Conservation (phyloP, 176 grass and related monocot species). For the Aegilops umbellulata region DNA sequence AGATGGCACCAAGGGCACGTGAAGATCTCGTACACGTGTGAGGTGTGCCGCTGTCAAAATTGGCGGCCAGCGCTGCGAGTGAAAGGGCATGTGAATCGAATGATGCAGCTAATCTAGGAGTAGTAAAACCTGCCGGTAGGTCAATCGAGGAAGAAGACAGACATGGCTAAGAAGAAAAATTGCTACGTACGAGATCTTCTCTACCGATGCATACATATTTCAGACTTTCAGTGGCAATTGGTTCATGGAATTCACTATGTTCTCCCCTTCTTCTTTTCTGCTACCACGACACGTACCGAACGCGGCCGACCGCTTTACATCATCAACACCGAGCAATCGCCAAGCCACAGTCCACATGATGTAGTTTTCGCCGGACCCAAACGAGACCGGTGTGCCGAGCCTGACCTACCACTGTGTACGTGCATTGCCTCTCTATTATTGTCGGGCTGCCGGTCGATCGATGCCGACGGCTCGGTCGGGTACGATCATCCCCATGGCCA, state of each 20-base stretch:
- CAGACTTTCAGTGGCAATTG: no score
- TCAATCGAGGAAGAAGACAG: no score
- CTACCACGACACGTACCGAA: background rate
- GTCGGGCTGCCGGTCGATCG: background rate
- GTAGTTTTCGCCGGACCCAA: background rate
- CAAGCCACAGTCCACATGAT: background rate
- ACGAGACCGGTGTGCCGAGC: background rate
- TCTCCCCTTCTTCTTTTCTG: no score
- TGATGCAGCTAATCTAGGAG: no score
- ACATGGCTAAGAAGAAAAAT: no score
- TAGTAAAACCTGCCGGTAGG: no score
- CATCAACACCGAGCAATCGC: background rate
- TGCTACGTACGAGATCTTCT: no score
- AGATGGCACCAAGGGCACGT: background rate
- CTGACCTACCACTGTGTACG: background rate
- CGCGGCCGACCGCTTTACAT: background rate
- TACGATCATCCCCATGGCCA: background rate
- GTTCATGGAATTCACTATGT: no score
- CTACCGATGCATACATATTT: no score
- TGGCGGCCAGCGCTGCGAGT: no score
- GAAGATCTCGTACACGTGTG: background rate
- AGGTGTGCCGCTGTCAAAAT: no score
- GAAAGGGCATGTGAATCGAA: no score
- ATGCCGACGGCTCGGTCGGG: background rate
- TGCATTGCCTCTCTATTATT: background rate